Evolutionary conservation across 495 filamentous ascomycete species (phyloP).

Genomic region (Rhypophila decipiens): DNA sequence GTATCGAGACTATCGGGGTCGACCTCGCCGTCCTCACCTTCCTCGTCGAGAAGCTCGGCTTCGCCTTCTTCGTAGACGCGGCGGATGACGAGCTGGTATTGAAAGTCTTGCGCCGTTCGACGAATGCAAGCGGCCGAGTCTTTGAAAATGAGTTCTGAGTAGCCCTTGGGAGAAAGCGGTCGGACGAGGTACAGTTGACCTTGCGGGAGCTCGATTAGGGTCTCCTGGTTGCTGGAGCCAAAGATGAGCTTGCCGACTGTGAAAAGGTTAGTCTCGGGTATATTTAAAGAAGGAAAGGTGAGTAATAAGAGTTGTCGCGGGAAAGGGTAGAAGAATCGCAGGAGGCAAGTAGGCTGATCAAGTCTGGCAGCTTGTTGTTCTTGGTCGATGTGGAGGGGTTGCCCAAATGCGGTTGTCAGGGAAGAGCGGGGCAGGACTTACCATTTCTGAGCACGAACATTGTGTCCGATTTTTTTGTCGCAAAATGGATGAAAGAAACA

Average conservation of each 20-base stretch:
- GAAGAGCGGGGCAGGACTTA: conserved; percentile 12
- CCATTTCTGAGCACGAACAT: conserved; percentile 28
- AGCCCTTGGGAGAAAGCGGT: conserved; percentile 90
- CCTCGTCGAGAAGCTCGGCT: conserved; percentile 80
- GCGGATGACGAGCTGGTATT: conserved; percentile 95
- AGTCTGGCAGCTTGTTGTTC: neutral
- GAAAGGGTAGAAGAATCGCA: too few relatives aligned
- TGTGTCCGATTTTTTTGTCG: too few relatives aligned
- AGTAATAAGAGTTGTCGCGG: too few relatives aligned
- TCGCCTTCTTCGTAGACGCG: conserved; percentile 96
- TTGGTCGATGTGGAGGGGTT: neutral
- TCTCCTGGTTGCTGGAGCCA: conserved; percentile 81
- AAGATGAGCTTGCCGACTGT: conserved; percentile 89
- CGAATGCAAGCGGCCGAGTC: conserved; percentile 89
- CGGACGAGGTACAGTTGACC: conserved; percentile 96
- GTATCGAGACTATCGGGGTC: conserved; percentile 57
- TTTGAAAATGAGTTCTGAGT: conserved; percentile 97
- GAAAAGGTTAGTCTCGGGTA: conserved; percentile 6
- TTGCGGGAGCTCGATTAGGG: conserved; percentile 87
- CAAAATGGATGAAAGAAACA: too few relatives aligned
- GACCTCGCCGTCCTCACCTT: conserved; percentile 66
- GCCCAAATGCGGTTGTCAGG: neutral
- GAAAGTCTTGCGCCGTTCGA: conserved; percentile 85
- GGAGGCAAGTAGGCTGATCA: too few relatives aligned
- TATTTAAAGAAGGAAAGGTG: too few relatives aligned